Base-by-base conservation (phyloP, 805 yeast genomes). In the Pichia eremophila region DNA sequence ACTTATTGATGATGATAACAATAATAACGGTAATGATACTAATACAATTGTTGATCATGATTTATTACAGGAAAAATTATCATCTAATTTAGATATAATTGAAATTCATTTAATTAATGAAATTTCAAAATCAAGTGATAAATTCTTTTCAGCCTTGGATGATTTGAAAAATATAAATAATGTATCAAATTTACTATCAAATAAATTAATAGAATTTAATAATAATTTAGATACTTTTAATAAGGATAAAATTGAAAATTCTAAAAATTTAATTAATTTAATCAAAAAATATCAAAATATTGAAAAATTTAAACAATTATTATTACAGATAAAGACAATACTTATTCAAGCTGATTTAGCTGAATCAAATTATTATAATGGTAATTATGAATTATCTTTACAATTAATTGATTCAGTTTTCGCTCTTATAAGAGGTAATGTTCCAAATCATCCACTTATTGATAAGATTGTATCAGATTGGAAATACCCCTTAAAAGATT, bases 111-210 rank as follows among this genome's bases (percentile, higher is more conserved):
- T 91, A 39, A 84, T 90, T 18, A 73, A 77, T 38, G 96, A 89
- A 63, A 88, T 93, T 32, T 83, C 95, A 4, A 77, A 78, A 53
- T 84, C 96, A 0, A 86, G 96, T 0, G 79, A 80, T 46, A 81
- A 90, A 8, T 91, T 93, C 59, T 89, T 89, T 65, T 79, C 79
- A 45, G 90, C 96, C 0, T 68, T 95, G 46, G 86, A 81, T 46
- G 95, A 88, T 52, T 74, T 93, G 48, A 80, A 81, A 56, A 71
- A 69, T 8, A 79, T 90, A 35, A 77, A 81, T 43, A 59, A 63
- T 2, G 77, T 75, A 51, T 77, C 90, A 3, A 65, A 69, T 12
- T 60, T 62, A 12, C 74, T 89, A 25, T 68, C 83, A 0, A 59
- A 62, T 6, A 67, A 72, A 38, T 68, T 83, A 43, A 61, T 72